A percentile compares a stretch with the other conserved stretches of the same genome.
phyloP scores from a whole-genome alignment of 352 stramenopile genomes.

The Hyaloperonospora brassicae region DNA sequence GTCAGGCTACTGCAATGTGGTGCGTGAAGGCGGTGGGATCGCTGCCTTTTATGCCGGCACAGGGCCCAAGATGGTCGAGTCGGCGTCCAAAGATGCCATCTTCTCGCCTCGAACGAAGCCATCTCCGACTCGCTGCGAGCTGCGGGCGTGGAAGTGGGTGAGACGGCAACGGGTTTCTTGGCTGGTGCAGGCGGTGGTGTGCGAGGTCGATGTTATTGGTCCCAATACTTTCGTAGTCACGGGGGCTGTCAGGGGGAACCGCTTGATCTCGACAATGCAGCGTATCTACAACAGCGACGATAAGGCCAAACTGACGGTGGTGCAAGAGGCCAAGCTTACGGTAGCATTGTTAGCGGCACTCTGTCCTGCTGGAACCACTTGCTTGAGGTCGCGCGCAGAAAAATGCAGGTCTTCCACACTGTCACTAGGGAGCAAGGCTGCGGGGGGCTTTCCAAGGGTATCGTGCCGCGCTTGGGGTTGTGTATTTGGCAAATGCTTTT shows the following conservation, averaged over 20 bases:
- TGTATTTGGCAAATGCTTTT: constrained; percentile 90
- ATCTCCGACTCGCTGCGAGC: constrained; percentile 75
- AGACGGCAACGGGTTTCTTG: constrained; percentile 67
- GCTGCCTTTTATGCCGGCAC: constrained; percentile 84
- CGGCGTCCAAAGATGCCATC: constrained; percentile 84
- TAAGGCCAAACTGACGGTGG: constrained; percentile 83
- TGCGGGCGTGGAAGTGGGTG: constrained; percentile 51
- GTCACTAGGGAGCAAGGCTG: constrained; percentile 81
- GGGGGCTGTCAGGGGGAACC: constrained; percentile 83
- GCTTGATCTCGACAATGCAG: constrained; percentile 79
- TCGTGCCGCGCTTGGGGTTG: constrained; percentile 78
- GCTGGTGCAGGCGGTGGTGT: constrained; percentile 79
- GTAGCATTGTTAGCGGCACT: constrained; percentile 79
- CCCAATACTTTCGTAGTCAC: constrained; percentile 89
- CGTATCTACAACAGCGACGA: constrained; percentile 69
- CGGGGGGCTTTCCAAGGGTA: constrained; percentile 84
- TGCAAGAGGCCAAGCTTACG: constrained; percentile 77
- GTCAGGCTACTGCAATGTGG: constrained; percentile 84
- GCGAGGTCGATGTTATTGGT: constrained; percentile 87
- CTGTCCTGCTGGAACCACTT: constrained; percentile 89
- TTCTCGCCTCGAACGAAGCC: constrained; percentile 86
- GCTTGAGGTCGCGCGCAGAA: constrained; percentile 88
- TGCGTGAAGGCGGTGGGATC: constrained; percentile 74
- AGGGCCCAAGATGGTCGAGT: constrained; percentile 89
- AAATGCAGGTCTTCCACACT: constrained; percentile 82